A percentile compares a stretch with the other conserved stretches of the same genome.
Evolutionary conservation across 2,329 filamentous ascomycete genomes (phyloP).

Genomic region (Calonectria hongkongensis): DNA sequence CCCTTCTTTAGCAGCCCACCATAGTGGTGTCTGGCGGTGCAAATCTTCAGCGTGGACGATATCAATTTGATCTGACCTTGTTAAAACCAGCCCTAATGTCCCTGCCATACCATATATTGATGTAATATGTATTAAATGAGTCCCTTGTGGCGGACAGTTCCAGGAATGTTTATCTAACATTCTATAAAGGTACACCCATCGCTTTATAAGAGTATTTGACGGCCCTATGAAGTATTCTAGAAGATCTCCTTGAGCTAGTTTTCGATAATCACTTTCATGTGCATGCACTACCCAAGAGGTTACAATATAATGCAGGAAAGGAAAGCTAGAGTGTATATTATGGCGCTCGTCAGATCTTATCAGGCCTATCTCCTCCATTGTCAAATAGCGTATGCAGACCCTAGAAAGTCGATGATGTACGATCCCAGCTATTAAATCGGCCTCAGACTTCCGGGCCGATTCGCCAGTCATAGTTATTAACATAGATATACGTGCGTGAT

Average conservation of each 20-base stretch:
- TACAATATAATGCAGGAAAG: neutral
- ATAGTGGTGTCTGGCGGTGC: neutral
- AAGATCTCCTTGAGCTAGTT: neutral
- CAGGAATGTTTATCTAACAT: neutral
- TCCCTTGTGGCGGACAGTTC: neutral
- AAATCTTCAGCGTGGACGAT: neutral
- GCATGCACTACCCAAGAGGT: neutral
- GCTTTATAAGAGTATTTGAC: neutral
- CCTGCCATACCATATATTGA: neutral
- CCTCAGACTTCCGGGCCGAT: neutral
- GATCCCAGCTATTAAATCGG: neutral
- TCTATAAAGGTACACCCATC: neutral
- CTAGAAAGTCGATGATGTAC: neutral
- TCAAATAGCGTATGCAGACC: neutral
- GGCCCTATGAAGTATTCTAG: neutral
- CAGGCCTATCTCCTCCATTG: neutral
- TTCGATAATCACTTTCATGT: neutral
- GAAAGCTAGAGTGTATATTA: neutral
- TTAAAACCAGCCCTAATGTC: neutral
- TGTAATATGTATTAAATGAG: neutral
- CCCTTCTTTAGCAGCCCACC: neutral
- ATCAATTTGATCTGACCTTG: neutral
- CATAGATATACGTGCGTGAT: neutral
- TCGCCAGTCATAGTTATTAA: neutral
- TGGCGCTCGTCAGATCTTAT: neutral